These are phyloP conservation scores for Entomophthora muscae DNA, from an alignment of 371 early-diverging fungal genomes.

Conservation along the genomic window DNA sequence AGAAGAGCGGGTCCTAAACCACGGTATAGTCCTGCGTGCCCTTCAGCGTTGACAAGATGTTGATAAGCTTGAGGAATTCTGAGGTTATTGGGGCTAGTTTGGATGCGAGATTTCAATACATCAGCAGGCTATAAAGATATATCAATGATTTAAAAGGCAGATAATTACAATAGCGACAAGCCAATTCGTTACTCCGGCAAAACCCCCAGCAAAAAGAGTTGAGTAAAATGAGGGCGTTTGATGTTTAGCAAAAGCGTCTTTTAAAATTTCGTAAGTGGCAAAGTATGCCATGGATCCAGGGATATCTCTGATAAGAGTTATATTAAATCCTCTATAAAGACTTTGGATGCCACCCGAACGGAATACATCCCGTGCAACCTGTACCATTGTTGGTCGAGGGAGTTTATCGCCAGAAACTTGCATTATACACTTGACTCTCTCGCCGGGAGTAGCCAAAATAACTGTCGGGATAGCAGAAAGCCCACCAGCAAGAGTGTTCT, in stretches of 20 bases:
- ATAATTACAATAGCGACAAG: constrained; percentile 18
- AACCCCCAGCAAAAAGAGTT: constrained; percentile 82
- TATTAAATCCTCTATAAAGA: constrained; percentile 85
- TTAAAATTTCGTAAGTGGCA: constrained; percentile 77
- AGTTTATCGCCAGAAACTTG: constrained; percentile 49
- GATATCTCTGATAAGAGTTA: constrained; percentile 80
- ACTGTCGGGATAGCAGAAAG: constrained; percentile 92
- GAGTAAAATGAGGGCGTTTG: constrained; percentile 41
- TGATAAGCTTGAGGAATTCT: background rate
- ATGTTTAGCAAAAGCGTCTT: constrained; percentile 58
- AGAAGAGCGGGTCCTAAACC: constrained; percentile 90
- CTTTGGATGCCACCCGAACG: constrained; percentile 50
- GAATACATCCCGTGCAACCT: constrained; percentile 61
- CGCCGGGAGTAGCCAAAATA: constrained; percentile 76
- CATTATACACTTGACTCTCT: constrained; percentile 87
- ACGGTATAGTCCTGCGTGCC: constrained; percentile 80
- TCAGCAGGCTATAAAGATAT: constrained; percentile 89
- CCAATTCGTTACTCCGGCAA: constrained; percentile 35
- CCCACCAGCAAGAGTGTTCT: constrained; percentile 56
- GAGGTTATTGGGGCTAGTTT: constrained; percentile 57
- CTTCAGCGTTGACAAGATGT: constrained; percentile 50
- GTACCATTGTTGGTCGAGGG: constrained; percentile 29
- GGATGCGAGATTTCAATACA: constrained; percentile 92
- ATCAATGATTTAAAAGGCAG: constrained; percentile 30
- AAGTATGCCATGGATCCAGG: constrained; percentile 95